Percentiles rank a stretch among this genome's conserved stretches.
phyloP scores from a whole-genome alignment of 495 filamentous ascomycete species.

The Bacidia gigantensis region DNA sequence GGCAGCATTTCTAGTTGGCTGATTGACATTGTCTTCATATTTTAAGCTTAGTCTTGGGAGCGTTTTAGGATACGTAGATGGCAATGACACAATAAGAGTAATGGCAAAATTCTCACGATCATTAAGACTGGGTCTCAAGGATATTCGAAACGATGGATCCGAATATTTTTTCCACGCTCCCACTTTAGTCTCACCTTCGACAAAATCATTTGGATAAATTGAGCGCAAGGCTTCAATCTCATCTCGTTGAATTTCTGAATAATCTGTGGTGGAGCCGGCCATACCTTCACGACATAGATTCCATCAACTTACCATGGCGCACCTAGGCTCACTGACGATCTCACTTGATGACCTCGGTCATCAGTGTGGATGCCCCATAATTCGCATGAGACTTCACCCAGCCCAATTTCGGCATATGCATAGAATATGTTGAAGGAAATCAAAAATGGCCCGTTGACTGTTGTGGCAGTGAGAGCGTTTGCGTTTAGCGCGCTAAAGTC shows the following conservation, averaged over 20 bases:
- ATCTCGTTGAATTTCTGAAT: constrained; percentile 71
- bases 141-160: constrained; percentile 68
- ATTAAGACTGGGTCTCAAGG: constrained; percentile 48
- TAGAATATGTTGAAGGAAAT: no score
- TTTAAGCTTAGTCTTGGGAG: constrained; percentile 60
- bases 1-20: constrained; percentile 51
- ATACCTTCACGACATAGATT: constrained; percentile 17
- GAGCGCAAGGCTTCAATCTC: constrained; percentile 78
- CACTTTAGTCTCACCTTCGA: constrained; percentile 53
- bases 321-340: background rate
- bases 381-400: no score
- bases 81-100: constrained; percentile 56
- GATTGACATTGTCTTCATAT: constrained; percentile 44
- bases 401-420: no score
- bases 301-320: background rate
- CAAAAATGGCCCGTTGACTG: no score
- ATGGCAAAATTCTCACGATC: constrained; percentile 48
- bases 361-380: background rate
- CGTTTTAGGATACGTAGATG: constrained; percentile 88
- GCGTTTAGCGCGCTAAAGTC: no score
- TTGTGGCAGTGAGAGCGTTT: no score
- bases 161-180: constrained; percentile 84
- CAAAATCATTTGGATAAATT: constrained; percentile 86
- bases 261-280: constrained; percentile 40
- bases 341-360: constrained; percentile 3